Evolutionary conservation across 306 rosid species (phyloP), one percentile per base, ranked within the genome.

Genomic region (Myrica gale): DNA sequence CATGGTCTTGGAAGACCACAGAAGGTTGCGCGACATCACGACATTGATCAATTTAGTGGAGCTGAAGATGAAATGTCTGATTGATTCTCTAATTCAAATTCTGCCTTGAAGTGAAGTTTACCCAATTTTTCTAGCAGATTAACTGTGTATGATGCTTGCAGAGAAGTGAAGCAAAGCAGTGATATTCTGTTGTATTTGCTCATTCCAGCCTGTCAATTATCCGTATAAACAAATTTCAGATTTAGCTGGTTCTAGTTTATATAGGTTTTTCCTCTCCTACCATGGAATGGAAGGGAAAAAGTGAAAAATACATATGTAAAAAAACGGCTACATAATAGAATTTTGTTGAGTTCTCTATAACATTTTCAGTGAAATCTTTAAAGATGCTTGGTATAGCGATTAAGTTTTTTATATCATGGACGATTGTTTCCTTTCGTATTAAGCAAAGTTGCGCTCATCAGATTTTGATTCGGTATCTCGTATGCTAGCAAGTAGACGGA

Each of bases 11-110:
- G 87, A 68, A 84, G 93, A 77, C 76, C 87, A 17, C 88, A 76
- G 65, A 87, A 93, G 82, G 83, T 39, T 74, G 81, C 69, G 10
- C 76, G 79, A 19, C 90, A 85, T 75, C 84, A 85, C 21, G 97
- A 96, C 77, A 65, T 83, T 45, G 92, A 87, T 77, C 96, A 90
- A 37, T 88, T 86, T 61, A 95, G 98, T 76, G 97, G 92, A 72
- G 93, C 81, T 9, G 98, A 95, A 80, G 99, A 92, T 75, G 89
- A 95, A n/a, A 77, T 95, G 87, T 90, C 96, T 54, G 97, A 88
- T 20, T 95, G 78, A 89, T 83, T 76, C 63, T 69, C 37, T 54
- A 51, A 66, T 19, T 67, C 80, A 53, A 66, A 82, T 79, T 74
- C 76, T 17, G 81, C 78, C 82, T 69, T 48, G 2, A 19, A 73